A percentile compares a stretch with the other conserved stretches of the same genome.
Evolutionary conservation across 2,329 filamentous ascomycete species (phyloP).

Genomic region (Aureobasidium vineae): DNA sequence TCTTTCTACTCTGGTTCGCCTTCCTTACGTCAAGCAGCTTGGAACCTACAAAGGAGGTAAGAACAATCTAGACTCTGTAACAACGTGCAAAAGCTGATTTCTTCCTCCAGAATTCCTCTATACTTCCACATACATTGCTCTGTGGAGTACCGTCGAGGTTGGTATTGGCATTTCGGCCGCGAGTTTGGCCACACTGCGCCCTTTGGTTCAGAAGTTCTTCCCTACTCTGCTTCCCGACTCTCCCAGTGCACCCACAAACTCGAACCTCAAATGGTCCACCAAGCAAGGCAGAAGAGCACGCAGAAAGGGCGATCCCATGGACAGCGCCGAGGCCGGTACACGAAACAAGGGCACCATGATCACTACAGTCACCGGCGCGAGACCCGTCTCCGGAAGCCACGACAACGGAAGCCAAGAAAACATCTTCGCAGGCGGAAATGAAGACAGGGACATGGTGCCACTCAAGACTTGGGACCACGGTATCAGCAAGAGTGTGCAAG

Average conservation of each 20-base stretch:
- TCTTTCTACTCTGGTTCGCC: slow-evolving; percentile 47
- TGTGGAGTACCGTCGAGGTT: slow-evolving; percentile 38
- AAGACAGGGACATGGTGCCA: neutral
- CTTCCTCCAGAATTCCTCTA: slow-evolving; percentile 31
- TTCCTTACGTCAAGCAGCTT: slow-evolving; percentile 45
- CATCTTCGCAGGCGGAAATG: neutral
- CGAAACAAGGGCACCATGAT: slow-evolving; percentile 4
- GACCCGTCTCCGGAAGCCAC: neutral
- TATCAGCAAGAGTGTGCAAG: slow-evolving; percentile 26
- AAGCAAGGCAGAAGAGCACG: neutral
- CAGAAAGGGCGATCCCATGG: neutral
- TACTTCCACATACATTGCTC: slow-evolving; percentile 33
- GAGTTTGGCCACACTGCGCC: slow-evolving; percentile 37
- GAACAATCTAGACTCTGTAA: slow-evolving; percentile 35
- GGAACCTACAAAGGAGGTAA: slow-evolving; percentile 40
- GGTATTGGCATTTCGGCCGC: slow-evolving; percentile 40
- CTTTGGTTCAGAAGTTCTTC: slow-evolving; percentile 34
- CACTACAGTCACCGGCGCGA: slow-evolving; percentile 16
- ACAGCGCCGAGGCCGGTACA: neutral
- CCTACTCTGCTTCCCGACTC: slow-evolving; percentile 8
- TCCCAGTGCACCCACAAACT: neutral
- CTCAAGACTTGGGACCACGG: slow-evolving; percentile 22
- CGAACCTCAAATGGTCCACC: slow-evolving; percentile 18
- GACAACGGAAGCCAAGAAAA: slow-evolving; percentile 22
- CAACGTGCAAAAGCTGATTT: slow-evolving; percentile 43